phyloP scores from a whole-genome alignment of 2,329 filamentous ascomycete genomes.

The Phaeosphaeriaceae sp. region DNA sequence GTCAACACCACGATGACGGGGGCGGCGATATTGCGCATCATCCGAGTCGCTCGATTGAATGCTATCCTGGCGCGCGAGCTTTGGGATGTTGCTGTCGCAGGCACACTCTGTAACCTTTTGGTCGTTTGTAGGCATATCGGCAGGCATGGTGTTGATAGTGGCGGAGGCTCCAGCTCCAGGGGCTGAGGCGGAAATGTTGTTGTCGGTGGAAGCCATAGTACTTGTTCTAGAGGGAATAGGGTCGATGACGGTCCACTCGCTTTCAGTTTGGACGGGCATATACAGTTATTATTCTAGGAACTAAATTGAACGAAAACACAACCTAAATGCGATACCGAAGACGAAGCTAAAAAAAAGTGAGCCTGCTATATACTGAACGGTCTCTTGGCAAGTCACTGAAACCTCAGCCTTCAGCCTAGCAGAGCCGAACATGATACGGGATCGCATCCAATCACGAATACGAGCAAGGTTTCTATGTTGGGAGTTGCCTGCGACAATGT shows the following conservation, averaged over 20 bases:
- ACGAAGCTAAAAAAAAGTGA: background rate
- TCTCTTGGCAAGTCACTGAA: background rate
- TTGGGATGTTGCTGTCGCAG: slow-evolving; percentile 1
- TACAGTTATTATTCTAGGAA: slow-evolving; percentile 1
- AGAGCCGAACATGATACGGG: background rate
- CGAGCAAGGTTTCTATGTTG: no score
- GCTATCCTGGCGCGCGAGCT: slow-evolving; percentile 16
- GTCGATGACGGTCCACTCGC: slow-evolving; percentile 27
- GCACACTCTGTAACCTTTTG: slow-evolving; percentile 4
- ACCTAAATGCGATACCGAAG: background rate
- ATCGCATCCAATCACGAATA: no score
- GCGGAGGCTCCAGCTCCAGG: slow-evolving; percentile 15
- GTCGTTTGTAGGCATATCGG: slow-evolving; percentile 1
- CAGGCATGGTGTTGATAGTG: slow-evolving; percentile 12
- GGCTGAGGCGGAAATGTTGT: slow-evolving; percentile 4
- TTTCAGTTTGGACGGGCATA: slow-evolving; percentile 26
- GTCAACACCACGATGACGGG: slow-evolving; percentile 2
- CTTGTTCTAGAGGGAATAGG: slow-evolving; percentile 1
- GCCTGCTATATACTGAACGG: background rate
- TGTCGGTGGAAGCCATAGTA: slow-evolving; percentile 10
- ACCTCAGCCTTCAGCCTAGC: slow-evolving; percentile 3
- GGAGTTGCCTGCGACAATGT: no score
- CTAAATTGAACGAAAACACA: background rate
- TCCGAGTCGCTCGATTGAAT: slow-evolving; percentile 6
- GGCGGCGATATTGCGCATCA: slow-evolving; percentile 12